Conservation (phyloP, 768 basidiomycete genomes). For the Filobasidium floriforme region DNA sequence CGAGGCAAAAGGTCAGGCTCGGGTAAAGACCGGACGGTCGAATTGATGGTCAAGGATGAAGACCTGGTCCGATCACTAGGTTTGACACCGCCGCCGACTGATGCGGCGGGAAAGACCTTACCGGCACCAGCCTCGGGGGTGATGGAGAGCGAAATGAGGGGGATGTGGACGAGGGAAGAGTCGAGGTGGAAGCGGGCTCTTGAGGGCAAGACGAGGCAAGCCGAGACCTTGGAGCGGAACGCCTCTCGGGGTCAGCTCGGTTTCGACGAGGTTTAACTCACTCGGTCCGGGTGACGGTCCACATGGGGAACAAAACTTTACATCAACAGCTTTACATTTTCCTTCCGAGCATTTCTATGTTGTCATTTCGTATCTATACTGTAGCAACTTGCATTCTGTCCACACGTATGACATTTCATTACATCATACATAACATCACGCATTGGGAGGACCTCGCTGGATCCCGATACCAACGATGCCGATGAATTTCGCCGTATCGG, state of each 20-base stretch:
- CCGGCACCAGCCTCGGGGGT: background rate
- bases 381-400: too few species aligned
- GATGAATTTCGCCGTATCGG: too few species aligned
- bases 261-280: background rate
- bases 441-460: too few species aligned
- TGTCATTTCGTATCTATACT: too few species aligned
- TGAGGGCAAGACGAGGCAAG: slow-evolving; percentile 8
- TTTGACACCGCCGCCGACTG: background rate
- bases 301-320: too few species aligned
- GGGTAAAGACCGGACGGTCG: slow-evolving; percentile 16
- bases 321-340: too few species aligned
- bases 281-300: too few species aligned
- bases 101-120: too few species aligned
- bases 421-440: too few species aligned
- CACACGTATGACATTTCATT: too few species aligned
- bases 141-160: slow-evolving; percentile 21
- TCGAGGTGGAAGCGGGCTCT: slow-evolving; percentile 11
- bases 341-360: too few species aligned
- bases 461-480: too few species aligned
- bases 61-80: slow-evolving; percentile 15
- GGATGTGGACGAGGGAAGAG: slow-evolving; percentile 22
- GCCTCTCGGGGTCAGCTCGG: background rate
- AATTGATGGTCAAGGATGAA: slow-evolving; percentile 22
- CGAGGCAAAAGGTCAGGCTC: slow-evolving; percentile 7
- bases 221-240: slow-evolving; percentile 1